A percentile compares a stretch with the other conserved stretches of the same genome.
These are phyloP conservation scores for Fonsecaea monophora DNA, from an alignment of 2,329 filamentous ascomycete genomes.

Conservation along the genomic window DNA sequence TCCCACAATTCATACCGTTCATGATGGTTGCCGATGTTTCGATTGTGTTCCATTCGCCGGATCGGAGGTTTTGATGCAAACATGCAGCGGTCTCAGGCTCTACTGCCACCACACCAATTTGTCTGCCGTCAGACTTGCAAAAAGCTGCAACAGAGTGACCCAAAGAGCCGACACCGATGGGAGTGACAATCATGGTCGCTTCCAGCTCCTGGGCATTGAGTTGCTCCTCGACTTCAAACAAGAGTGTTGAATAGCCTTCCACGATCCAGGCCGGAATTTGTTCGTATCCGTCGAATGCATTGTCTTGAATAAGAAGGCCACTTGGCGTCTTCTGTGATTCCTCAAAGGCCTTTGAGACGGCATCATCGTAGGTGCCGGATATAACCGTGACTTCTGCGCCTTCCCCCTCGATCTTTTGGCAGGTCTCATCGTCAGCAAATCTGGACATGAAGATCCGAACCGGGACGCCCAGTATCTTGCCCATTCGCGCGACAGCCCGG, in stretches of 20 bases:
- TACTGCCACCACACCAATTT: slow-evolving; percentile 65
- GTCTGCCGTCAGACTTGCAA: slow-evolving; percentile 59
- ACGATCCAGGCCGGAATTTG: slow-evolving; percentile 76
- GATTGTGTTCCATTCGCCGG: slow-evolving; percentile 58
- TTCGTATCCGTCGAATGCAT: slow-evolving; percentile 69
- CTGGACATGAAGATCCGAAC: slow-evolving; percentile 66
- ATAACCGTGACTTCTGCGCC: slow-evolving; percentile 65
- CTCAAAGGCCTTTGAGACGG: slow-evolving; percentile 59
- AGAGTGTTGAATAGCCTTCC: slow-evolving; percentile 77
- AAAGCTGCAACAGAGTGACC: slow-evolving; percentile 72
- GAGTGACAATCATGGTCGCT: slow-evolving; percentile 64
- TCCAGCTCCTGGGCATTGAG: slow-evolving; percentile 50
- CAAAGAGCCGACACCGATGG: slow-evolving; percentile 76
- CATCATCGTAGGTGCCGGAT: slow-evolving; percentile 67
- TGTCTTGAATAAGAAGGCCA: slow-evolving; percentile 68
- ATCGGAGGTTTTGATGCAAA: slow-evolving; percentile 56
- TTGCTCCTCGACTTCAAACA: slow-evolving; percentile 71
- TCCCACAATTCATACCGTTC: slow-evolving; percentile 76
- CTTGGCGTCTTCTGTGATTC: slow-evolving; percentile 47
- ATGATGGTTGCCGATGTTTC: slow-evolving; percentile 71
- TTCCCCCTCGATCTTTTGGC: slow-evolving; percentile 64
- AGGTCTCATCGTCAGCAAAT: slow-evolving; percentile 62
- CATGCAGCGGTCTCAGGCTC: slow-evolving; percentile 71
- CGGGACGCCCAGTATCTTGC: slow-evolving; percentile 61
- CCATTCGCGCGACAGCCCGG: slow-evolving; percentile 74